Base-by-base conservation (phyloP, 805 yeast species). In the Komagataella mondaviorum region DNA sequence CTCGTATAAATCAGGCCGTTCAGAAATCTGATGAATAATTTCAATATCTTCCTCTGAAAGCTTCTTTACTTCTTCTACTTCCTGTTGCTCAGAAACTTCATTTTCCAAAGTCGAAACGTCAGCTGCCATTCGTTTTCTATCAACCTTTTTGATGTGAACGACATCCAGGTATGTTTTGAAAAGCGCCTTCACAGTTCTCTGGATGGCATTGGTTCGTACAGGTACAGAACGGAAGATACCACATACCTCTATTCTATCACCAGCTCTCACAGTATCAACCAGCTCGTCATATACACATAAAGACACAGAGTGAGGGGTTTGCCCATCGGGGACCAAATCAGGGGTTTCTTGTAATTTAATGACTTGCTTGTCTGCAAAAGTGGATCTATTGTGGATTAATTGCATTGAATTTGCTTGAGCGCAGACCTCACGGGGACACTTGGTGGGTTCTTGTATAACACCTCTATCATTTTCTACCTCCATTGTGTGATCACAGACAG, bases 261-360 rank as follows among this genome's bases (percentile, higher is more conserved):
- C 99, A 6, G 99, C 97, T 59, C 96, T 78, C 60, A 95, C 85
- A 51, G 86, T 76, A 65, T 93, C 99, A 1, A 93, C 99, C 55
- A 93, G 73, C 64, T 93, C 98, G 66, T 93, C 99, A 63, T 91
- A 93, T 1, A 88, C 95, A 71, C 96, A 88, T 24, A 93, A 71
- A 6, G 96, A 88, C 48, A 93, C 87, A 12, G 96, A 84, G 66
- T 93, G 99, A 1, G 99, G 99, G 2, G 99, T 93, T 68, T 93
- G 99, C 16, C 99, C 99, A 68, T 87, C 98, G 3, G 99, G 99
- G 14, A 91, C 96, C 55, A 81, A 75, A 66, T 93, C 99, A 0
- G 96, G 96, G 0, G 96, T 89, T 67, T 93, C 99, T 68, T 93
- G 99, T 46, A 93, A 71, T 60, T 88, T 87, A 57, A 93, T 81